Base-by-base conservation (phyloP, 1,284 basidiomycete species). In the Ustilago cynodontis region DNA sequence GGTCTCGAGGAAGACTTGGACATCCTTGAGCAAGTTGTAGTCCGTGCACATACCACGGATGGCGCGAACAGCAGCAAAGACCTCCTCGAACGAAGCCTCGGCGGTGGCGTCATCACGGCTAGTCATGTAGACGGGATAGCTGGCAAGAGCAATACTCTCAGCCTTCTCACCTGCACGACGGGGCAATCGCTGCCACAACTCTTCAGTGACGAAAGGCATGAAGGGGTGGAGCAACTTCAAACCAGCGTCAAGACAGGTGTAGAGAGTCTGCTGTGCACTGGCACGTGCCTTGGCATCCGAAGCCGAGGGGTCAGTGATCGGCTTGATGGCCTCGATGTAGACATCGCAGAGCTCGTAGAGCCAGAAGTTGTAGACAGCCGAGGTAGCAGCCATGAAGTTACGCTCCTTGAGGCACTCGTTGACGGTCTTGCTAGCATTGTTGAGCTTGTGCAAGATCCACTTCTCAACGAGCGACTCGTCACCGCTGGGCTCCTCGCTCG, bases 121-220 rank as follows among this genome's bases (percentile, higher is more conserved):
- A 24, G 49, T 56, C 59, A 71, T 67, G 78, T 89, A 88, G 52
- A 91, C 89, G 5, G 97, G 96, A 89, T 91, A 99, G 24, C 89
- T 87, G 0, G 95, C 89, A 31, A 98, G 87, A 92, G 96, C 95
- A 87, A 99, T 95, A 0, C 94, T 94, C 22, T 91, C 90, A 10
- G 92, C 93, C 10, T 89, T 83, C 86, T 98, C 95, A 4, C 57
- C 70, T 0, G 92, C 91, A 63, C 95, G 89, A 14, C 94, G 89
- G 0, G 95, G 95, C 11, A 99, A 88, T 49, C 95, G 91, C 86
- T 99, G 97, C 97, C 97, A 99, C 20, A 99, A 88, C 87, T 99
- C 97, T 87, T 99, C 97, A 1, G 96, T 98, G 49, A 99, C 94
- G 86, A 93, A 99, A 1, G 97, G 97, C 97, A 99, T 99, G 88